phyloP scores from a whole-genome alignment of 176 grass and related monocot genomes.

The Eleusine coracana region DNA sequence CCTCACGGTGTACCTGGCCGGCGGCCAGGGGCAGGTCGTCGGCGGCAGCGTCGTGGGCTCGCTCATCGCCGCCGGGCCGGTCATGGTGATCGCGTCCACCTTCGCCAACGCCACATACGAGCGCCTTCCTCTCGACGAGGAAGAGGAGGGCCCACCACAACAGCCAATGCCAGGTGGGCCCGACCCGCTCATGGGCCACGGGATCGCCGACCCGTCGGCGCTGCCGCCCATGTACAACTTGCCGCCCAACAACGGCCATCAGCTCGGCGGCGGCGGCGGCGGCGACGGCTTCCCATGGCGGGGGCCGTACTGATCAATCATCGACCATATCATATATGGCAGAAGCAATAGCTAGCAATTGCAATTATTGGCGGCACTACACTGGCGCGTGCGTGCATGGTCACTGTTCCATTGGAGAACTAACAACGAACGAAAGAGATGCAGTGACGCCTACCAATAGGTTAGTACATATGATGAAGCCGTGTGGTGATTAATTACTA shows the following conservation, averaged over 20 bases:
- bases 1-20: slow-evolving; percentile 86
- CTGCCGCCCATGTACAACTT: slow-evolving; percentile 78
- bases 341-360: background rate
- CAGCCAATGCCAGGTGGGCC: slow-evolving; percentile 47
- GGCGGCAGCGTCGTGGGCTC: slow-evolving; percentile 85
- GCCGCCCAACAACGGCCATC: slow-evolving; percentile 51
- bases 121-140: slow-evolving; percentile 77
- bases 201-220: slow-evolving; percentile 68
- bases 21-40: slow-evolving; percentile 89
- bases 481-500: slow-evolving; percentile 38
- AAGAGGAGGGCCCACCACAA: slow-evolving; percentile 51
- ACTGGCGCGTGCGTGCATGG: slow-evolving; percentile 22
- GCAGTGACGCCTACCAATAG: slow-evolving; percentile 36
- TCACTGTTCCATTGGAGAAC: slow-evolving; percentile 69
- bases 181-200: slow-evolving; percentile 56
- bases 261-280: slow-evolving; percentile 57
- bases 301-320: slow-evolving; percentile 58
- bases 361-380: background rate
- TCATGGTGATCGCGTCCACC: slow-evolving; percentile 97
- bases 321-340: background rate
- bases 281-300: slow-evolving; percentile 83
- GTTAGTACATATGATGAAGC: slow-evolving; percentile 65
- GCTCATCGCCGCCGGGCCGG: slow-evolving; percentile 71
- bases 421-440: background rate
- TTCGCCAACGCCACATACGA: slow-evolving; percentile 97